Percentiles rank a stretch among this genome's conserved stretches.
phyloP scores from a whole-genome alignment of 2,329 filamentous ascomycete species.

The Atkinsonella texensis region DNA sequence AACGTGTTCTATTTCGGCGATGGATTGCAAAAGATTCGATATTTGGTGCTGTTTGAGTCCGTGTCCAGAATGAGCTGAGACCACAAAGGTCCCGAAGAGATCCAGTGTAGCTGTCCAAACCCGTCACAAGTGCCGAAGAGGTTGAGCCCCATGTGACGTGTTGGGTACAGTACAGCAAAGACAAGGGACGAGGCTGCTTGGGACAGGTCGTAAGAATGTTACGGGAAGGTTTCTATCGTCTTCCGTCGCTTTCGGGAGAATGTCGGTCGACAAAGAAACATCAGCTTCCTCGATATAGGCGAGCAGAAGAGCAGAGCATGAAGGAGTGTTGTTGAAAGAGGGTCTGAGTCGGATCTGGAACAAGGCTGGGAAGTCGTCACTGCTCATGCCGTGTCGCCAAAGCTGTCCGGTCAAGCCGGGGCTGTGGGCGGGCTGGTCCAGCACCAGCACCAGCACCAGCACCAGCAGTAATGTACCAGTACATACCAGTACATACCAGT shows the following conservation, averaged over 20 bases:
- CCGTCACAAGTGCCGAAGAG: neutral
- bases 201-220: neutral
- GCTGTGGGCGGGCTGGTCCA: neutral
- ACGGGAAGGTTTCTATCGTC: neutral
- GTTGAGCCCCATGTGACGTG: constrained; percentile 2
- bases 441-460: too few relatives aligned
- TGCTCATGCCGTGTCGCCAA: neutral
- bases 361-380: constrained; percentile 2
- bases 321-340: constrained; percentile 5
- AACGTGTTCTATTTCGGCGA: neutral
- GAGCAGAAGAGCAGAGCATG: neutral
- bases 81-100: neutral
- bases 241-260: neutral
- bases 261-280: neutral
- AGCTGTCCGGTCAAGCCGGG: neutral
- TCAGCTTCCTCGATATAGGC: neutral
- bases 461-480: too few relatives aligned
- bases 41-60: neutral
- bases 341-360: neutral
- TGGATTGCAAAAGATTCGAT: neutral
- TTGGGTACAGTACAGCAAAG: neutral
- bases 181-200: neutral
- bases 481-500: too few relatives aligned
- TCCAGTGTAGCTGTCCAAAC: neutral
- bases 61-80: neutral